Base-by-base conservation (phyloP, 1,139 yeast species). In the Geotrichum australiense region DNA sequence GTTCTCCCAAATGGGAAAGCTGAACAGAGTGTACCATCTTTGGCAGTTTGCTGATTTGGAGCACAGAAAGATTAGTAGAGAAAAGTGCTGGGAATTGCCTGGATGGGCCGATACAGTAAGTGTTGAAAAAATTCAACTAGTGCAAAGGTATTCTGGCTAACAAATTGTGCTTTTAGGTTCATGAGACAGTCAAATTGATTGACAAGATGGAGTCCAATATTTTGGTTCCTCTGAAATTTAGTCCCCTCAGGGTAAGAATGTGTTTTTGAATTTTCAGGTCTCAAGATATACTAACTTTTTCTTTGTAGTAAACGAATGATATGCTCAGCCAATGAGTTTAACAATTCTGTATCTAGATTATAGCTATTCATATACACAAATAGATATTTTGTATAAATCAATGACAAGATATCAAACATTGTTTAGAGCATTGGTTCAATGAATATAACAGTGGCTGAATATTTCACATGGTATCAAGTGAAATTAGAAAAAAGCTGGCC, bases 41-140 rank as follows among this genome's bases (percentile, higher is more conserved):
- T 66, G 71, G 71, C 71, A 66, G 50, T 66, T 67, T 54, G 65
- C 67, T 2, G 70, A 66, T 37, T 53, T 66, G 22, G 68, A 66
- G 49, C 70, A 66, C 41, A 64, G 71, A 20, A 61, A 62, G 49
- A 49, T 63, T 27, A 59, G 67, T 18, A 54, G 71, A 35, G 68
- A 64, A 43, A 61, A 59, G 45, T 64, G 70, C 54, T 66, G 71
- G 71, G 70, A 65, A 46, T 52, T 65, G 15, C 66, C 67, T 1
- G 71, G 71, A 5, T 64, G 68, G 68, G 65, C 68, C 4, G 69
- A 65, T 35, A 65, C 69, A 11, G 47, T 44, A 34, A 27, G 45
- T 22, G 10, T 10, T 10, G 14, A 3, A 20, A 3, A 19, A 12
- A 6, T 15, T 16, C 16, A 12, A 7, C 3, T 24, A 18, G n/a